Evolutionary conservation across 225 moss, liverwort and hornwort species (phyloP), one percentile per base, ranked within the genome.

Genomic region (Physcomitrium patens): DNA sequence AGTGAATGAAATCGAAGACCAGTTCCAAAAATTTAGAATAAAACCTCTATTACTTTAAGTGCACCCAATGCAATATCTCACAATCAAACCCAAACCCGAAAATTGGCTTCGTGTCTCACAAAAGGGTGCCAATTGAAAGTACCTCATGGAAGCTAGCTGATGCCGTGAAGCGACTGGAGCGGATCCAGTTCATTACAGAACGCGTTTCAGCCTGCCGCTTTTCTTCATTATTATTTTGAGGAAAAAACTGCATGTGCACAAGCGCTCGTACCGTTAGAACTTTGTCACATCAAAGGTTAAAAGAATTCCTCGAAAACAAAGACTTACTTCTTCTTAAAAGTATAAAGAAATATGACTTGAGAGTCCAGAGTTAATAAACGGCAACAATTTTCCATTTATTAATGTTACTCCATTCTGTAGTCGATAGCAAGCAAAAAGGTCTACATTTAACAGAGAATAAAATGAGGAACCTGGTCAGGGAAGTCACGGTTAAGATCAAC

Each of bases 121-220:
- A 1, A 65, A 43, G 47, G 16, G 71, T 49, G 54, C 56, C 37
- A 47, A 12, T 60, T 72, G 0, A 3, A 49, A 55, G 37, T 86
- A 95, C 95, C 92, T 95, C 95, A 81, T 95, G 95, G 57, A 95
- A 87, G 82, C 95, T 95, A 49, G 95, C 95, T 70, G 93, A 93
- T 60, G 89, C 93, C 56, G 85, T 83, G 72, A 95, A 95, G 65
- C 78, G 85, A 75, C 76, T 82, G 37, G 78, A 79, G 42, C 79
- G 85, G 20, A 90, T 79, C 95, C 95, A 95, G 16, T 70, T 72
- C 93, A 95, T 95, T 26, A 90, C 57, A 56, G 91, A 93, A 70
- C 71, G 83, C 43, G 91, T 93, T 75, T 95, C 95, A 13, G 90
- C 88, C 83, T 95, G 91, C 70, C 95, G 88, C 54, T 63, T 70